A percentile compares a stretch with the other conserved stretches of the same genome.
These are phyloP conservation scores for Avena atlantica DNA, from an alignment of 176 grass and related monocot genomes.

Conservation along the genomic window DNA sequence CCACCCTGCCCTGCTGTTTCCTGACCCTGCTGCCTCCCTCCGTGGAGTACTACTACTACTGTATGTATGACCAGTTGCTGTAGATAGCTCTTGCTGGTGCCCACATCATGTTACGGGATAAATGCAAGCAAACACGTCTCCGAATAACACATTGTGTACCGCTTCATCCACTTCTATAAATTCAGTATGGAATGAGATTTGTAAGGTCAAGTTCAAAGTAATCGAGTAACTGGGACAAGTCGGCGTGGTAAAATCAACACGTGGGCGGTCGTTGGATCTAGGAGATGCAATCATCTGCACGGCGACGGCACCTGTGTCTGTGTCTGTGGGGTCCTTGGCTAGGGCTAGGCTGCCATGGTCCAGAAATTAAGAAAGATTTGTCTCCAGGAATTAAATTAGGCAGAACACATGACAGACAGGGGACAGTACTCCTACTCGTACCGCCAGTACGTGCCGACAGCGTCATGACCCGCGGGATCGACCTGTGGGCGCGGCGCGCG, in stretches of 20 bases:
- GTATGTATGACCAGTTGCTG: no score
- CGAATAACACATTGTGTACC: no score
- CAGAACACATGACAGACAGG: background rate
- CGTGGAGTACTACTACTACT: no score
- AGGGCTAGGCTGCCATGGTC: background rate
- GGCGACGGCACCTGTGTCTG: background rate
- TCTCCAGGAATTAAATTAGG: background rate
- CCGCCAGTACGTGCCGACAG: background rate
- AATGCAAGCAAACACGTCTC: no score
- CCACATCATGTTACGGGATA: no score
- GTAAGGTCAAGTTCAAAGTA: no score
- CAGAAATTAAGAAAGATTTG: background rate
- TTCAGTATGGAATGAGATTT: no score
- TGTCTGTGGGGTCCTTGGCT: background rate
- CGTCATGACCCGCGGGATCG: background rate
- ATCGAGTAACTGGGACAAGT: no score
- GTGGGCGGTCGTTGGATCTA: conserved; percentile 13
- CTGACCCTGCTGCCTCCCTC: background rate
- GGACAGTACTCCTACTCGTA: no score
- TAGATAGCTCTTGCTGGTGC: no score
- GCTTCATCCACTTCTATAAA: no score
- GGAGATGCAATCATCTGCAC: conserved; percentile 7
- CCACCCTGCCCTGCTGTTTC: background rate
- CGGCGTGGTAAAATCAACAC: background rate
- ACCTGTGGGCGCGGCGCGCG: background rate